A percentile compares a stretch with the other conserved stretches of the same genome.
Evolutionary conservation across 2,329 filamentous ascomycete species (phyloP).

Genomic region (Sporothrix protearum): DNA sequence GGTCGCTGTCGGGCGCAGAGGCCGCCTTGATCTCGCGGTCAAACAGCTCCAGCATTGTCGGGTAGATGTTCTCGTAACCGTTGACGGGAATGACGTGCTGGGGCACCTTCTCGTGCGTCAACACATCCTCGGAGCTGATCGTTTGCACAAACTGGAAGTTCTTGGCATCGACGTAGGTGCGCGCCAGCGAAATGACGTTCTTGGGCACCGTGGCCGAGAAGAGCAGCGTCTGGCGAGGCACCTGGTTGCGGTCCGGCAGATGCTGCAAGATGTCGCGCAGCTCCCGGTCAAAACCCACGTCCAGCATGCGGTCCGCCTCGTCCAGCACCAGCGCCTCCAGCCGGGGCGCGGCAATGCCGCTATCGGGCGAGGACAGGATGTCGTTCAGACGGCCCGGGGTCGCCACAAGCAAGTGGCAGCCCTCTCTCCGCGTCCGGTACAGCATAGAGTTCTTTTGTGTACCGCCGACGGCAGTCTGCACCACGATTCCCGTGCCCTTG

Average conservation of each 20-base stretch:
- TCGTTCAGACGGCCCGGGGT: conserved; percentile 88
- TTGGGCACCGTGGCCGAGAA: conserved; percentile 91
- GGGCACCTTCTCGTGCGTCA: conserved; percentile 80
- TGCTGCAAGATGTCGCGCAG: conserved; percentile 57
- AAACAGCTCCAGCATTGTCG: conserved; percentile 72
- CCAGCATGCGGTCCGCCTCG: conserved; percentile 96
- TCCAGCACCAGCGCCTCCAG: conserved; percentile 88
- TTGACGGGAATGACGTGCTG: conserved; percentile 68
- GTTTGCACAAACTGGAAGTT: conserved; percentile 89
- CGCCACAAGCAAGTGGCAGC: conserved; percentile 85
- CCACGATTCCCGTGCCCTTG: conserved; percentile 60
- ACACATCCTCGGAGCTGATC: conserved; percentile 74
- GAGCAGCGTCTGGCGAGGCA: conserved; percentile 83
- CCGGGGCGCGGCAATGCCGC: conserved; percentile 67
- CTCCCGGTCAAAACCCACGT: conserved; percentile 76
- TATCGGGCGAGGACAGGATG: conserved; percentile 63
- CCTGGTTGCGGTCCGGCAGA: conserved; percentile 61
- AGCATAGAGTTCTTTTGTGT: conserved; percentile 73
- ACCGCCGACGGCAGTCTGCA: conserved; percentile 83
- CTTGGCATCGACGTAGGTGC: conserved; percentile 68
- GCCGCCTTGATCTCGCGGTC: conserved; percentile 52
- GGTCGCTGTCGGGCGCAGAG: conserved; percentile 20
- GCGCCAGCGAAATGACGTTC: conserved; percentile 76
- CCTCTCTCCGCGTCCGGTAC: conserved; percentile 62
- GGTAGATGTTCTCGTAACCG: conserved; percentile 72